Evolutionary conservation across 1,284 basidiomycete genomes (phyloP).

Genomic region (Malassezia pachydermatis): DNA sequence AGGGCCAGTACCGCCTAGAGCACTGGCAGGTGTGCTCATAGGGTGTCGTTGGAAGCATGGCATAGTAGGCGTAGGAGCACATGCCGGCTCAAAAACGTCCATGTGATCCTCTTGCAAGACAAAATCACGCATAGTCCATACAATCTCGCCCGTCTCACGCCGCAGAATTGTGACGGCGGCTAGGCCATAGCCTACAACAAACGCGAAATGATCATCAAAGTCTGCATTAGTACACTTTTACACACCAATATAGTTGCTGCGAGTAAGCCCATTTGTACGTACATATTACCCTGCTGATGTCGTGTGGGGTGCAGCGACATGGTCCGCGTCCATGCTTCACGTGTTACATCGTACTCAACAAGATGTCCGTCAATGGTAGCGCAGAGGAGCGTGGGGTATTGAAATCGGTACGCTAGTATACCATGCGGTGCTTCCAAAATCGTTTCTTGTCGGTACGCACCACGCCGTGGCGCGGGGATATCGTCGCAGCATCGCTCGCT

Average conservation of each 20-base stretch:
- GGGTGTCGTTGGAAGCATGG: slow-evolving; percentile 22
- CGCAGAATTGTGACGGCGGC: slow-evolving; percentile 25
- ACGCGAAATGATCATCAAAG: slow-evolving; percentile 36
- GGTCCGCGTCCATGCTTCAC: slow-evolving; percentile 18
- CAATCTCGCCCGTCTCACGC: slow-evolving; percentile 17
- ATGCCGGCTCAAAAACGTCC: background rate
- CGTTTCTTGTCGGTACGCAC: slow-evolving; percentile 22
- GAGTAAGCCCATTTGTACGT: background rate
- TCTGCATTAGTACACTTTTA: slow-evolving; percentile 12
- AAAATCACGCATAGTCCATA: slow-evolving; percentile 27
- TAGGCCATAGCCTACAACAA: slow-evolving; percentile 25
- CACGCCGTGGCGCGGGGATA: slow-evolving; percentile 21
- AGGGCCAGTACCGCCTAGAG: too few relatives aligned
- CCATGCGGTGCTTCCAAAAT: slow-evolving; percentile 20
- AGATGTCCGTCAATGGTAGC: slow-evolving; percentile 26
- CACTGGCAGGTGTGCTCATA: slow-evolving; percentile 10
- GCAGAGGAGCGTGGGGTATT: slow-evolving; percentile 26
- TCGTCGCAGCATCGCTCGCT: slow-evolving; percentile 25
- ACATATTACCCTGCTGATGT: slow-evolving; percentile 25
- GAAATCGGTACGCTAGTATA: slow-evolving; percentile 31
- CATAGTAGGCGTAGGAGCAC: background rate
- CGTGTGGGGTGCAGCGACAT: slow-evolving; percentile 20
- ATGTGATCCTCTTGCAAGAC: slow-evolving; percentile 29
- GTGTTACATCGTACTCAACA: slow-evolving; percentile 24
- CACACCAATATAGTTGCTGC: slow-evolving; percentile 23